Percentiles rank a stretch among this genome's conserved stretches.
Conservation (phyloP, 1,284 basidiomycete genomes). For the Microbotryum lychnidis-dioicae region DNA sequence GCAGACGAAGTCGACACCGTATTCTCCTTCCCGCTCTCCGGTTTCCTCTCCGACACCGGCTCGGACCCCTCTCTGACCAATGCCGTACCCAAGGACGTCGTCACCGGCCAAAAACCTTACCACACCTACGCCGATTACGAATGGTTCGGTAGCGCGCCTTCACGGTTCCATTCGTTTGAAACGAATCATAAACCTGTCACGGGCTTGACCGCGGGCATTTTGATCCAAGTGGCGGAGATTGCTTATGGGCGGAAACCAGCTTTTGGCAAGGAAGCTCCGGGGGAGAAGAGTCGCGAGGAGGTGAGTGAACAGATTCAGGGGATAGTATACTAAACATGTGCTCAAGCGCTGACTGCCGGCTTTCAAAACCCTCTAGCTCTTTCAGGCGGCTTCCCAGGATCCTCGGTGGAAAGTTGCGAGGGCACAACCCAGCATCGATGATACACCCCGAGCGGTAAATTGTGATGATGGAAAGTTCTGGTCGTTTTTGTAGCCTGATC, state of each 20-base stretch:
- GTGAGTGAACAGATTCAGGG: no score
- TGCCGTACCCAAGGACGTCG: slow-evolving; percentile 9
- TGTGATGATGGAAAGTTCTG: no score
- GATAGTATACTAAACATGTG: no score
- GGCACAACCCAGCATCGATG: no score
- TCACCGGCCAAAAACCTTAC: slow-evolving; percentile 20
- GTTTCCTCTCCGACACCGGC: slow-evolving; percentile 21
- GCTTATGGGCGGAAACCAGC: slow-evolving; percentile 17
- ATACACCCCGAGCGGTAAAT: no score
- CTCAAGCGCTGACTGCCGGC: no score
- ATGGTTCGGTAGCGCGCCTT: slow-evolving; percentile 24
- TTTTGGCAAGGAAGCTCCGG: no score
- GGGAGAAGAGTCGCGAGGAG: no score
- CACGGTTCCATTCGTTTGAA: slow-evolving; percentile 33
- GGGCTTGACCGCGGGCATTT: slow-evolving; percentile 31
- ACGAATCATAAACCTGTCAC: slow-evolving; percentile 17
- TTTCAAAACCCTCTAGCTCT: no score
- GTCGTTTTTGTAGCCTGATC: no score
- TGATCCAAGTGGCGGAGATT: slow-evolving; percentile 29
- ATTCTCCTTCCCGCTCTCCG: slow-evolving; percentile 33
- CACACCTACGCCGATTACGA: slow-evolving; percentile 27
- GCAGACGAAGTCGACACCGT: slow-evolving; percentile 28
- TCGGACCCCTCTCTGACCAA: slow-evolving; percentile 2
- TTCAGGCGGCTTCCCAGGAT: no score
- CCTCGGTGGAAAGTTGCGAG: no score